A percentile compares a stretch with the other conserved stretches of the same genome.
Conservation (phyloP, 1,139 yeast species). For the Hansenula sp. region DNA sequence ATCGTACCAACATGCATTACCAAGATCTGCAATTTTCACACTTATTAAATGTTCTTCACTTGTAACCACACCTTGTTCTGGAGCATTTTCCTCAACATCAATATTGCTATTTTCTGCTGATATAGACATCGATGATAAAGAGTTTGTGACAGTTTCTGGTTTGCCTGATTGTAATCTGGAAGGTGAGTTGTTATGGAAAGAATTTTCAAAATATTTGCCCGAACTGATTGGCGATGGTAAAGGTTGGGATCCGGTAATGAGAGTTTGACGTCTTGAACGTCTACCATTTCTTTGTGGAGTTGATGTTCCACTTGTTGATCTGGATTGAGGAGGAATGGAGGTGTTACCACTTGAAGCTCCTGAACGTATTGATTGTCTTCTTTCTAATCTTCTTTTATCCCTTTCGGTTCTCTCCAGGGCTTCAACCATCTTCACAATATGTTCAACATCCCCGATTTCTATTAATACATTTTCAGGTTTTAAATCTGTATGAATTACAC, state of each 20-base stretch:
- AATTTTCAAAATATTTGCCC: constrained; percentile 29
- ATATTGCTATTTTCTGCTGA: constrained; percentile 14
- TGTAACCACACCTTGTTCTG: neutral
- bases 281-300: constrained; percentile 29
- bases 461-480: constrained; percentile 76
- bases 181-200: constrained; percentile 11
- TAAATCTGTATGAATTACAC: constrained; percentile 75
- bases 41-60: constrained; percentile 29
- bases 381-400: constrained; percentile 35
- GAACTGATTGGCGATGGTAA: constrained; percentile 71
- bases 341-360: constrained; percentile 7
- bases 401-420: constrained; percentile 46
- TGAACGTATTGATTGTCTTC: constrained; percentile 24
- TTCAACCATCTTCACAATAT: constrained; percentile 55
- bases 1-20: constrained; percentile 68
- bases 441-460: constrained; percentile 71
- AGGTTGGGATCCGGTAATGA: constrained; percentile 85
- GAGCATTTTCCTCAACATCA: neutral
- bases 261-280: constrained; percentile 64
- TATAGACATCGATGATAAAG: constrained; percentile 25
- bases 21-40: constrained; percentile 70
- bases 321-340: constrained; percentile 6
- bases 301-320: constrained; percentile 13
- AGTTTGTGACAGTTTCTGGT: constrained; percentile 15
- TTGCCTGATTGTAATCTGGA: constrained; percentile 6